These are phyloP conservation scores for Fusarium agapanthi DNA, from an alignment of 2,329 filamentous ascomycete genomes.

Conservation along the genomic window DNA sequence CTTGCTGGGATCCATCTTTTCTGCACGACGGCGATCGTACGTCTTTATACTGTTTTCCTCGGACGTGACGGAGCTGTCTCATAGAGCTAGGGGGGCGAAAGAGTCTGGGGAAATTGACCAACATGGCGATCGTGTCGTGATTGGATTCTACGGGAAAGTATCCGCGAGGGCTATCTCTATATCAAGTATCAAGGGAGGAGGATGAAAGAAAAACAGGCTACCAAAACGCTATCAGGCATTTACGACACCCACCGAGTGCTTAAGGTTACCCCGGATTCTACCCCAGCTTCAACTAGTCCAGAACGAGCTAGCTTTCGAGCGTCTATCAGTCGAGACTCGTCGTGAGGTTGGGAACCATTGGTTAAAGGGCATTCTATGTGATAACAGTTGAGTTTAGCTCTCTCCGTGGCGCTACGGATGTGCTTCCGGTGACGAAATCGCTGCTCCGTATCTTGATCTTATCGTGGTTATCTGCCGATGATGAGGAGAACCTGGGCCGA, in stretches of 20 bases:
- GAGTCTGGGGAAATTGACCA: not conserved
- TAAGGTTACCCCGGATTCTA: not conserved
- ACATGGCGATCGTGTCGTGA: not conserved
- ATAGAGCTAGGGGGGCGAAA: not conserved
- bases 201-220: not conserved
- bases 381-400: not conserved
- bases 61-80: not conserved
- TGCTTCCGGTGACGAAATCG: not conserved
- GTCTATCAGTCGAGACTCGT: conserved; percentile 4
- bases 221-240: not conserved
- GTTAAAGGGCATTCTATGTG: not conserved
- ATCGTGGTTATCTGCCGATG: not conserved
- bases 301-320: not conserved
- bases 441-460: not conserved
- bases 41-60: conserved; percentile 5
- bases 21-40: not conserved
- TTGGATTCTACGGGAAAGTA: conserved; percentile 26
- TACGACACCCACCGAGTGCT: not conserved
- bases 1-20: not conserved
- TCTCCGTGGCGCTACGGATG: not conserved
- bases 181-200: not conserved
- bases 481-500: not conserved
- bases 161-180: conserved; percentile 10
- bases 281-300: not conserved
- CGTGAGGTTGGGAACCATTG: not conserved